A percentile compares a stretch with the other conserved stretches of the same genome.
phyloP scores from a whole-genome alignment of 108 stramenopile genomes.

The Epithemia pelagica region DNA sequence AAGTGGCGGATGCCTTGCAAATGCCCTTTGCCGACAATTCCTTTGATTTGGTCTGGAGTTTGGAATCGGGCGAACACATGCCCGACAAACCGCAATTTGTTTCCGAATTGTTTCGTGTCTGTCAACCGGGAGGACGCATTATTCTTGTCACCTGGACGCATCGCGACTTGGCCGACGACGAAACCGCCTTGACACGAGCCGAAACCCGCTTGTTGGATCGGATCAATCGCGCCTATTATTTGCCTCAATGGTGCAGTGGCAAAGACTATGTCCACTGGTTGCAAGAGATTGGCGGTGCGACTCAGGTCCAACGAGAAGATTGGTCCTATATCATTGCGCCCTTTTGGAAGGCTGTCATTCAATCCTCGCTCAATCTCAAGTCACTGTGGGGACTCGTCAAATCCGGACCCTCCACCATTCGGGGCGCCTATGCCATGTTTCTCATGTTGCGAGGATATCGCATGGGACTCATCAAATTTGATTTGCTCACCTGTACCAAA shows the following conservation, averaged over 20 bases:
- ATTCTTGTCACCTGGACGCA: conserved; percentile 95
- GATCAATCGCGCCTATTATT: conserved; percentile 89
- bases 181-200: conserved; percentile 49
- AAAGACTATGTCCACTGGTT: conserved; percentile 65
- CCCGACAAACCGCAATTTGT: conserved; percentile 91
- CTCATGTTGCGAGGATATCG: conserved; percentile 80
- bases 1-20: conserved; percentile 91
- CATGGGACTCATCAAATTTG: conserved; percentile 84
- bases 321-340: conserved; percentile 91
- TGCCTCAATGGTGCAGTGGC: conserved; percentile 85
- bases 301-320: conserved; percentile 65
- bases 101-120: conserved; percentile 81
- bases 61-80: conserved; percentile 97
- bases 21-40: conserved; percentile 80
- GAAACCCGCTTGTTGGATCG: conserved; percentile 67
- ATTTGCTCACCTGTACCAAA: conserved; percentile 77
- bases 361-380: conserved; percentile 64
- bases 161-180: conserved; percentile 78
- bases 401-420: conserved; percentile 69
- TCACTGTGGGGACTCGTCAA: conserved; percentile 63
- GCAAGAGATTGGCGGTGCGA: conserved; percentile 58
- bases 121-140: conserved; percentile 71
- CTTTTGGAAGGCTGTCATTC: conserved; percentile 93
- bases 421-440: conserved; percentile 86
- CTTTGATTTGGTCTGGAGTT: conserved; percentile 93